phyloP scores from a whole-genome alignment of 495 filamentous ascomycete genomes.

The Aspergillus heteromorphus region DNA sequence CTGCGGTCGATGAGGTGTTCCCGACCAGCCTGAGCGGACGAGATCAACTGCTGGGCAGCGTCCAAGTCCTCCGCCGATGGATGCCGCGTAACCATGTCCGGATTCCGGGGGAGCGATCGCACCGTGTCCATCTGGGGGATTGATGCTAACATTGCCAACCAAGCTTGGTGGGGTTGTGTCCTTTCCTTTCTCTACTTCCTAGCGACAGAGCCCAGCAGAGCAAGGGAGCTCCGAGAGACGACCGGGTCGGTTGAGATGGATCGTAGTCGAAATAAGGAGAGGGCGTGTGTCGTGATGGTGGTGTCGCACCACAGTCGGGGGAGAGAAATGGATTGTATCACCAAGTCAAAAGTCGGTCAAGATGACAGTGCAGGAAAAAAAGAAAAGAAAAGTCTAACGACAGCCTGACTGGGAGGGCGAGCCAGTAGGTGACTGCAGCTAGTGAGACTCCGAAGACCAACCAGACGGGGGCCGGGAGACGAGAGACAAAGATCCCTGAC shows the following conservation, averaged over 20 bases:
- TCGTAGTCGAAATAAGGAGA: slow-evolving; percentile 21
- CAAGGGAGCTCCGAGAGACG: slow-evolving; percentile 1
- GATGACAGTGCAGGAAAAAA: slow-evolving; percentile 26
- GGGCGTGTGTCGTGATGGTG: slow-evolving; percentile 17
- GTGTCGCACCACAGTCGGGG: slow-evolving; percentile 36
- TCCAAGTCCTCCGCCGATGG: slow-evolving; percentile 43
- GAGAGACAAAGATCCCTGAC: slow-evolving; percentile 15
- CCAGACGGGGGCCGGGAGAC: slow-evolving; percentile 14
- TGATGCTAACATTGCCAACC: slow-evolving; percentile 37
- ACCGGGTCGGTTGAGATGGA: slow-evolving; percentile 7
- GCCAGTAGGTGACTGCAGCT: slow-evolving; percentile 18
- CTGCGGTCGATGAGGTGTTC: slow-evolving; percentile 31
- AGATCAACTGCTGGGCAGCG: slow-evolving; percentile 43
- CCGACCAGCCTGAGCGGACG: slow-evolving; percentile 40
- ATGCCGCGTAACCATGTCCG: slow-evolving; percentile 32
- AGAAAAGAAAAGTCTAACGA: slow-evolving; percentile 19
- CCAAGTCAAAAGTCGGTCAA: slow-evolving; percentile 42
- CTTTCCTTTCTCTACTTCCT: not conserved
- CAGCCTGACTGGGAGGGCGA: slow-evolving; percentile 17
- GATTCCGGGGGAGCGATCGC: slow-evolving; percentile 32
- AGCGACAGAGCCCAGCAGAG: not conserved
- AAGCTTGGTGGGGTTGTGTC: not conserved
- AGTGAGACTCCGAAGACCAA: slow-evolving; percentile 17
- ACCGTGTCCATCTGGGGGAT: slow-evolving; percentile 38
- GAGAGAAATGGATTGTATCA: slow-evolving; percentile 36